Conservation (phyloP, 441 rosid genomes). For the Eutrema salsugineum region DNA sequence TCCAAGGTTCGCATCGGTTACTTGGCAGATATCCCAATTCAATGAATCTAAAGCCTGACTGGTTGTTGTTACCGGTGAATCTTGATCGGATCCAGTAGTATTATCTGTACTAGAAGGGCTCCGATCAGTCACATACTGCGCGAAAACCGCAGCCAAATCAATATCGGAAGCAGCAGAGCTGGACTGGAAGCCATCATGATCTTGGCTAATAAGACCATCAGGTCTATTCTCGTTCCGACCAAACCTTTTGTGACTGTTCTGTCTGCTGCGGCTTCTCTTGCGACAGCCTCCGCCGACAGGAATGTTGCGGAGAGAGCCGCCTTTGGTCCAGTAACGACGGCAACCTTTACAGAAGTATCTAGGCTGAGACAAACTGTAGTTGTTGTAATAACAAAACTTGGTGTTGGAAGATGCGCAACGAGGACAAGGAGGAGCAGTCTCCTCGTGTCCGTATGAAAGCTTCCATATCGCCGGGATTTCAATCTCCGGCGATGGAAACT, state of each 20-base stretch:
- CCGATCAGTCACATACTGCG: slow-evolving; percentile 30
- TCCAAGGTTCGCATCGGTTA: slow-evolving; percentile 17
- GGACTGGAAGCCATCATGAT: slow-evolving; percentile 9
- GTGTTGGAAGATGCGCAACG: slow-evolving; percentile 87
- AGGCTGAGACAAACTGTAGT: slow-evolving; percentile 91
- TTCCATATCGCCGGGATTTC: slow-evolving; percentile 27
- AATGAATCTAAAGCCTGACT: slow-evolving; percentile 22
- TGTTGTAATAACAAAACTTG: slow-evolving; percentile 91
- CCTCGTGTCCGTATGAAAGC: slow-evolving; percentile 40
- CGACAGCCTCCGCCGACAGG: slow-evolving; percentile 93
- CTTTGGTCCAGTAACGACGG: slow-evolving; percentile 94
- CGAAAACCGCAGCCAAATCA: slow-evolving; percentile 36
- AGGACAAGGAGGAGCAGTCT: slow-evolving; percentile 66
- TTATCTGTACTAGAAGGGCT: slow-evolving; percentile 30
- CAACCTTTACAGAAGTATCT: slow-evolving; percentile 93
- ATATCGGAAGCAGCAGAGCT: slow-evolving; percentile 17
- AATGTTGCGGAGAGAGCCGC: slow-evolving; percentile 89
- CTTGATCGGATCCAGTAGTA: slow-evolving; percentile 28
- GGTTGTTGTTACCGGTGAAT: slow-evolving; percentile 25
- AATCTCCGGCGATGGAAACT: slow-evolving; percentile 24
- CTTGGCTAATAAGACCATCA: slow-evolving; percentile 24
- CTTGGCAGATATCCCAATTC: slow-evolving; percentile 31
- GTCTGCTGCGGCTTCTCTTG: slow-evolving; percentile 60
- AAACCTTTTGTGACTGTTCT: slow-evolving; percentile 29
- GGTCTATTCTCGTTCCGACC: slow-evolving; percentile 18